Evolutionary conservation across 208 protist species (phyloP), one percentile per base, ranked within the genome.

Genomic region (Phytomonas sp.): DNA sequence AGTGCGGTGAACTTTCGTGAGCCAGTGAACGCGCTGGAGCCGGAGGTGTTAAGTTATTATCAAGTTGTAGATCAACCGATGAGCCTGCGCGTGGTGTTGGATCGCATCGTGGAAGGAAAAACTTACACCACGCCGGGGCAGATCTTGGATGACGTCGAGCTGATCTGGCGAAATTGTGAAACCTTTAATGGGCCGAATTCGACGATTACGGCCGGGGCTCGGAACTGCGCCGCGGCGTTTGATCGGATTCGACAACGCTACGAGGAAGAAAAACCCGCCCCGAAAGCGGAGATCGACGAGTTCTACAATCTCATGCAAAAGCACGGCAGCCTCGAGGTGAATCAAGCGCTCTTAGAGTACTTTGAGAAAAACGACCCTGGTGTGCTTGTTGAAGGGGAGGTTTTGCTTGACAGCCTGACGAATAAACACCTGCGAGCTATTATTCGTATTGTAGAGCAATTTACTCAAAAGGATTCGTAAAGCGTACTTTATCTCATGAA

Each of bases 151-250:
- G 89, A 92, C 71, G 80, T 91, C 1, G 86, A 88, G 52, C 72
- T 81, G 34, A 90, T 94, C 33, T 94, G 89, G 87, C 71, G 66
- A 32, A 94, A 94, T 74, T 88, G 84, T 67, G 77, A 75, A 49
- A 49, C 73, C 65, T 94, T 84, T 74, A 92, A 94, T 71, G 89
- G 89, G 2, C 69, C 70, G 3, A 78, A 72, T 31, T 88, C 80
- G 26, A 67, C 76, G 42, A 52, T 94, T 37, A 74, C 79, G 30
- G 67, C 64, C 29, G 79, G 85, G n/a, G 82, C 84, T 23, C 33
- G 49, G 16, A 76, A 78, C 62, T 94, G 89, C 70, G 69, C 72
- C 29, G 66, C 68, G 32, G 73, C 75, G 60, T 63, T 94, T 49
- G 69, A 73, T 4, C 73, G 75, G 33, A 71, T 91, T 4, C 76